Evolutionary conservation across 2,329 filamentous ascomycete genomes (phyloP), one percentile per base, ranked within the genome.

Genomic region (Colletotrichum noveboracense): DNA sequence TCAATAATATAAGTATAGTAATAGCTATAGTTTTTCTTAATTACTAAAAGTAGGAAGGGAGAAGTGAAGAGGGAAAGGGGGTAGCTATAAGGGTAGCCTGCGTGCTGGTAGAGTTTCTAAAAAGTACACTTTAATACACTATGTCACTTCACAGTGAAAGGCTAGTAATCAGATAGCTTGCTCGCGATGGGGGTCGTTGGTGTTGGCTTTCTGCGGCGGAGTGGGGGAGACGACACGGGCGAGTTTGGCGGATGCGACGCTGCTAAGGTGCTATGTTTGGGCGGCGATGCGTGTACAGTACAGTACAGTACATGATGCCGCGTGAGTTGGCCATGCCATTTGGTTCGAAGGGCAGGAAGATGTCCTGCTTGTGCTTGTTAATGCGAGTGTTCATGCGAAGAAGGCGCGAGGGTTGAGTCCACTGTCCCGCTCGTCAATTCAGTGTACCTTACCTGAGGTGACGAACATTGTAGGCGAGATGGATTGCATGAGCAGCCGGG

Each of bases 171-270:
- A 74, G 32, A 58, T 18, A 43, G 56, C 26, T 64, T 70, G 56
- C 56, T 55, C 28, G 70, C 60, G 43, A 36, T 48, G 56, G 9
- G n/a, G 13, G 43, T 52, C 30, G 36, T 62, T 48, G 58, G 64
- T 38, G 64, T 75, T 69, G 70, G 48, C 34, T 48, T 75, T 38
- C 70, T 74, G 70, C 58, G 56, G 74, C n/a, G 14, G 34, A 65
- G 74, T 74, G 70, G 70, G 73, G 30, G 38, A 66, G 48, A 28
- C 30, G 18, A 32, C 16, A 21, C 21, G 10, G n/a, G 58, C 10
- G 24, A 66, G 61, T 24, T 43, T 26, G 30, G 67, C 26, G 73
- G 56, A 60, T 69, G 73, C 48, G 16, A 68, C 64, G 14, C 65
- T 52, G 43, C 43, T 21, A 13, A 52, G 58, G 32, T 56, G 13